These are phyloP conservation scores for Gentiana straminea DNA, from an alignment of 257 asterid genomes.

Conservation along the genomic window DNA sequence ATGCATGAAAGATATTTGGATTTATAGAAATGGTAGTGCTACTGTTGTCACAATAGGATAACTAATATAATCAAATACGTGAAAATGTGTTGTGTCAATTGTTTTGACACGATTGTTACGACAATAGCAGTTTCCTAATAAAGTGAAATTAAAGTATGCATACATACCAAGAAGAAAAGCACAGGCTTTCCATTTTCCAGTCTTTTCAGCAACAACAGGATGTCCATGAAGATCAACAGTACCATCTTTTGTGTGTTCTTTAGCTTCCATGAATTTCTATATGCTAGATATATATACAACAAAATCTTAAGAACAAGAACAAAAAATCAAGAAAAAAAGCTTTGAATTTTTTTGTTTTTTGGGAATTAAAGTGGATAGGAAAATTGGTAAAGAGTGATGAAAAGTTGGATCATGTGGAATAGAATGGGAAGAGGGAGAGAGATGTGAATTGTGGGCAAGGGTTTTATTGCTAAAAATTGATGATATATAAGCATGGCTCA, in stretches of 20 bases:
- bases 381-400: not conserved
- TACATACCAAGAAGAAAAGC: slow-evolving; percentile 62
- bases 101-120: too few relatives aligned
- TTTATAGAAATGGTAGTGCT: too few relatives aligned
- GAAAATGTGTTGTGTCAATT: too few relatives aligned
- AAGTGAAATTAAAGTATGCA: not conserved
- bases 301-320: too few relatives aligned
- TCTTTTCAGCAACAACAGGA: slow-evolving; percentile 49
- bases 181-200: slow-evolving; percentile 94
- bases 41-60: too few relatives aligned
- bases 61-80: too few relatives aligned
- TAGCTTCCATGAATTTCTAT: slow-evolving; percentile 36
- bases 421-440: not conserved
- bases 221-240: slow-evolving; percentile 70
- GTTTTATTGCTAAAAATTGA: too few relatives aligned
- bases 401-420: not conserved
- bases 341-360: not conserved
- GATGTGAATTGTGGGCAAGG: not conserved
- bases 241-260: slow-evolving; percentile 66
- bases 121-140: too few relatives aligned
- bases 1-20: too few relatives aligned
- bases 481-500: too few relatives aligned
- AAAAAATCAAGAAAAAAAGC: not conserved
- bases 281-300: not conserved
- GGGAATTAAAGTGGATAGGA: too few relatives aligned